These are phyloP conservation scores for Casuarina glauca DNA, from an alignment of 306 rosid species.

Conservation along the genomic window DNA sequence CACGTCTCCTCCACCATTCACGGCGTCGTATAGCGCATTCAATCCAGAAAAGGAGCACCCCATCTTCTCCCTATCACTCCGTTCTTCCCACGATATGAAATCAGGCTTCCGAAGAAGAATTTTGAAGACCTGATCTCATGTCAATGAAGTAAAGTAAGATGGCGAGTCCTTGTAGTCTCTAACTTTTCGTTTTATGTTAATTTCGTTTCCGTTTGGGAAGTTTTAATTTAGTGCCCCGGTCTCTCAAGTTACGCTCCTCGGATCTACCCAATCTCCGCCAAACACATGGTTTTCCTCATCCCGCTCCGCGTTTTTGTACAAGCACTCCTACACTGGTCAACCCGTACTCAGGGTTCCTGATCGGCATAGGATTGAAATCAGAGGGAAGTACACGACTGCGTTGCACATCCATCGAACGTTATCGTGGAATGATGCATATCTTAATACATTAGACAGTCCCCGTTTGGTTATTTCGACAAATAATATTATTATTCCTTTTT, in stretches of 20 bases:
- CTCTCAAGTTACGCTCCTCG: neutral
- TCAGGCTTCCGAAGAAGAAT: constrained; percentile 34
- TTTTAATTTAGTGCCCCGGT: neutral
- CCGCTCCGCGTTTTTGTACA: neutral
- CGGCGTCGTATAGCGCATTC: constrained; percentile 85
- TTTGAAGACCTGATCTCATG: constrained; percentile 62
- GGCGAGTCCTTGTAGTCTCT: neutral
- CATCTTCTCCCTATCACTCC: constrained; percentile 40
- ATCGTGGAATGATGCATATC: too few species aligned
- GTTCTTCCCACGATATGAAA: constrained; percentile 25
- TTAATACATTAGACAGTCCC: too few species aligned
- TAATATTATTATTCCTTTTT: too few species aligned
- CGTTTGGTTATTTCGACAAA: too few species aligned
- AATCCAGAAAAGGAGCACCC: constrained; percentile 96
- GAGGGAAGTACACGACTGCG: too few species aligned
- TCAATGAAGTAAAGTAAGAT: neutral
- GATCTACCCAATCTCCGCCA: constrained; percentile 42
- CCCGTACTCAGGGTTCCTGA: too few species aligned
- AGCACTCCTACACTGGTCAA: constrained; percentile 6
- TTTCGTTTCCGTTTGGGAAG: neutral
- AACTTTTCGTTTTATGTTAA: neutral
- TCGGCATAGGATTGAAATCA: too few species aligned
- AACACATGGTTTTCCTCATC: constrained; percentile 31
- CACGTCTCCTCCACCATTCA: constrained; percentile 88
- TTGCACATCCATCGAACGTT: too few species aligned